Evolutionary conservation across 83 land plant species (phyloP).

Genomic region (Picea engelmannii): DNA sequence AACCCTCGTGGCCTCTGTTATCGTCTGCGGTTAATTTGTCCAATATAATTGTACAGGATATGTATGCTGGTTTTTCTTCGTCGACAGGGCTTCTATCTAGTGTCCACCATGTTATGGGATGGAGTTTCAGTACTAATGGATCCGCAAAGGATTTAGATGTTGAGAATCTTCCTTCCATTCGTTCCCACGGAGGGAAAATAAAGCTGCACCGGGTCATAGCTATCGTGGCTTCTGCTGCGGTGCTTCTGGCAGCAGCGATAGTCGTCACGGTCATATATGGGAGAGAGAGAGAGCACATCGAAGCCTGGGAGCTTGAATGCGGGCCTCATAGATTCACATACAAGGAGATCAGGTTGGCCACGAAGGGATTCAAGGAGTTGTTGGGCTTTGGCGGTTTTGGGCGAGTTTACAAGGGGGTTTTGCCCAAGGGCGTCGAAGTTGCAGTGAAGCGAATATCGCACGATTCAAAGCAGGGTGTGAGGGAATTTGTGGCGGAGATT

Average conservation of each 20-base stretch:
- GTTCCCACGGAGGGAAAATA: background rate
- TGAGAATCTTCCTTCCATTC: constrained; percentile 11
- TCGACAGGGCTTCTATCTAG: constrained; percentile 41
- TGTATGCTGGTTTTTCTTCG: constrained; percentile 54
- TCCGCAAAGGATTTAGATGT: constrained; percentile 13
- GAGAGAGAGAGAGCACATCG: background rate
- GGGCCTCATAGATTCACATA: constrained; percentile 20
- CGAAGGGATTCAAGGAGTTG: no score
- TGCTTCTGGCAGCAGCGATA: background rate
- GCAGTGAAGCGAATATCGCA: no score
- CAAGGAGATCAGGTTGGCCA: no score
- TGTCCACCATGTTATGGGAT: constrained; percentile 49
- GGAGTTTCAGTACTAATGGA: constrained; percentile 51
- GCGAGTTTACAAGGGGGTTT: no score
- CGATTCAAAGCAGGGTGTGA: no score
- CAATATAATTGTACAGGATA: background rate
- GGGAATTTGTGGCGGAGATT: no score
- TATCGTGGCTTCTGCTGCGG: constrained; percentile 3
- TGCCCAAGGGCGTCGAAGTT: no score
- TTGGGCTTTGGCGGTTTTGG: no score
- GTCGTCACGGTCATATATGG: background rate
- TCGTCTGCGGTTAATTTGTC: constrained; percentile 9
- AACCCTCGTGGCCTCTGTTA: constrained; percentile 16
- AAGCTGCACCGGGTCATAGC: background rate
- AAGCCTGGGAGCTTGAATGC: constrained; percentile 40